Evolutionary conservation across 106 monocot species (phyloP), one percentile per base, ranked within the genome.

Genomic region (Dendrobium catenatum): DNA sequence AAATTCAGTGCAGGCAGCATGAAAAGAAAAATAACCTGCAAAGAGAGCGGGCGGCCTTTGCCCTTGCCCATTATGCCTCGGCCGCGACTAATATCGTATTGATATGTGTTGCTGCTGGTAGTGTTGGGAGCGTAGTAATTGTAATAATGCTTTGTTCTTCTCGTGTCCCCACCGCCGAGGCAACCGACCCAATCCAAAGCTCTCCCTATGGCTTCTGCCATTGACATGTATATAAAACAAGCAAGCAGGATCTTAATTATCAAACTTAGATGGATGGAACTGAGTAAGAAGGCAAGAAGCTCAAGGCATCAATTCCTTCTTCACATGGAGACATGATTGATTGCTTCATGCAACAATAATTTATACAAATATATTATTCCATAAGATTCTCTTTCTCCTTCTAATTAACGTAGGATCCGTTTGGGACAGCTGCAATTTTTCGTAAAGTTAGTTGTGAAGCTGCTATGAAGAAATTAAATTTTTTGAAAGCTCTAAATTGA

Each of bases 41-140:
- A 80, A 64, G 96, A 94, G 75, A 97, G 92, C 78, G 87, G 92
- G 9, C 83, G 78, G 16, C 77, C 70, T 81, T 83, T 92, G 15
- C 77, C 70, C 82, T 82, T 92, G 78, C 77, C 78, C 66, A 78
- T 76, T n/a, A 26, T 43, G 24, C 9, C 47, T 55, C 48, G 27
- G 22, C 46, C 41, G 27, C 56, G 13, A 56, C 19, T 16, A 11
- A 47, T 24, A 4, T 70, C 77, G 19, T 84, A 77, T 55, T 80
- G 82, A 54, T 80, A 73, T 17, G 84, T 81, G 42, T 64, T 70
- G 6, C 29, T n/a, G 77, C n/a, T 48, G 56, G 29, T 73, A 33
- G 66, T 66, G 29, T 41, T 29, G 24, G 58, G 66, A 49, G 75
- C 24, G 58, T 79, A 82, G 55, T 79, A 78, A 80, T 78, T 78